A percentile compares a stretch with the other conserved stretches of the same genome.
phyloP scores from a whole-genome alignment of 345 rosid species.

The Populus alba region DNA sequence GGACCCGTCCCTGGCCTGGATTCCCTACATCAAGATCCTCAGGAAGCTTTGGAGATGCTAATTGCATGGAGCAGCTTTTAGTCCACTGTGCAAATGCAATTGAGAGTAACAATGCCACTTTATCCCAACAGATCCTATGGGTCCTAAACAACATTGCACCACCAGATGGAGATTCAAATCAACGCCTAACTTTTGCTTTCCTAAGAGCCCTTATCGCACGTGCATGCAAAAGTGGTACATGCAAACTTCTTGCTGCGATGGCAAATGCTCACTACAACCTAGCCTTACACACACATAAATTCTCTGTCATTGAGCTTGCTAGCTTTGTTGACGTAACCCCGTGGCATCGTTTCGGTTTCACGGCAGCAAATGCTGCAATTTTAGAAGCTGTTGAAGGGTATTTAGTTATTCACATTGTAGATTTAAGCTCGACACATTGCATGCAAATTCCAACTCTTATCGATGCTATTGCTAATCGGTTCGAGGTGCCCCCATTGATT shows the following conservation, averaged over 20 bases:
- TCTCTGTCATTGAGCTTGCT: constrained; percentile 81
- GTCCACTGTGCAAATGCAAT: constrained; percentile 90
- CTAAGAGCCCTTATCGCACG: constrained; percentile 80
- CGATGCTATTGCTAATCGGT: constrained; percentile 61
- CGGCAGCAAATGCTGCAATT: constrained; percentile 77
- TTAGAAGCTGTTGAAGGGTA: constrained; percentile 74
- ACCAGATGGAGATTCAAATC: constrained; percentile 82
- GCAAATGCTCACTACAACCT: constrained; percentile 42
- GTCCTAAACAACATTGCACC: constrained; percentile 85
- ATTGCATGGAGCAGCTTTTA: constrained; percentile 83
- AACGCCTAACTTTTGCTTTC: constrained; percentile 64
- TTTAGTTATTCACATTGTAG: constrained; percentile 72
- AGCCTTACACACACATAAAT: constrained; percentile 47
- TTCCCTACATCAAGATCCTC: constrained; percentile 52
- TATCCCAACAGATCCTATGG: constrained; percentile 88
- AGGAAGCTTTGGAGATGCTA: constrained; percentile 62
- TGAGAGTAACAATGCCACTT: constrained; percentile 71
- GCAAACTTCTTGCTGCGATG: constrained; percentile 54
- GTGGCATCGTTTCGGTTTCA: constrained; percentile 93
- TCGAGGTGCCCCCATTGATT: constrained; percentile 54
- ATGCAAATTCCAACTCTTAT: constrained; percentile 95
- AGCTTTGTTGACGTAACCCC: constrained; percentile 87
- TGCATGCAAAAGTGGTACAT: constrained; percentile 60
- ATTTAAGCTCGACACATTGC: constrained; percentile 79
- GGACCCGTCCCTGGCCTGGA: constrained; percentile 67